Percentiles rank a stretch among this genome's conserved stretches.
Conservation (phyloP, 352 stramenopile species). For the Pseudoperonospora humuli region DNA sequence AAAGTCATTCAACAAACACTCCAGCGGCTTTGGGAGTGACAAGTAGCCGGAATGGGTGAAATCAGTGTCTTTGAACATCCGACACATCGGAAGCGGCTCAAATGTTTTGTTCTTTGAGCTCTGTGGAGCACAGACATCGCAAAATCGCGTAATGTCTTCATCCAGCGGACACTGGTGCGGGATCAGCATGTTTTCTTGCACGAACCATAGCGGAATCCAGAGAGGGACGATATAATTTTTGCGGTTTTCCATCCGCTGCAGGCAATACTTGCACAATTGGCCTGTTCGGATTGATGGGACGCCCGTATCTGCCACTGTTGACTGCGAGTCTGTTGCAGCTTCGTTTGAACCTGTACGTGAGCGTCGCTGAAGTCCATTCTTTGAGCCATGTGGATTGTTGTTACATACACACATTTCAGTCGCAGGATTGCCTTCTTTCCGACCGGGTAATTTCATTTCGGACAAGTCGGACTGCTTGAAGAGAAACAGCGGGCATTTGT, state of each 20-base stretch:
- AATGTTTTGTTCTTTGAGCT: conserved; percentile 45
- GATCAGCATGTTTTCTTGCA: conserved; percentile 73
- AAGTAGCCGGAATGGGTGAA: conserved; percentile 27
- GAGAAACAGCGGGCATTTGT: conserved; percentile 97
- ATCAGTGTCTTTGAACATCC: conserved; percentile 55
- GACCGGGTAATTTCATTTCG: conserved; percentile 47
- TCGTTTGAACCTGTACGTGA: conserved; percentile 43
- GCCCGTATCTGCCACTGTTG: conserved; percentile 21
- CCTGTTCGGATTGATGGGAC: conserved; percentile 32
- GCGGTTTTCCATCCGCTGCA: conserved; percentile 43
- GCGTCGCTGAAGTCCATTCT: conserved; percentile 28
- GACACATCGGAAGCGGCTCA: conserved; percentile 66
- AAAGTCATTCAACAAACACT: conserved; percentile 49
- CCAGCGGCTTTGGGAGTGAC: conserved; percentile 55
- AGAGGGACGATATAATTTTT: conserved; percentile 71
- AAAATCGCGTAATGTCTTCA: conserved; percentile 57
- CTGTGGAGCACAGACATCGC: conserved; percentile 49
- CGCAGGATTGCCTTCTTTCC: conserved; percentile 29
- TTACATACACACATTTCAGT: conserved; percentile 42
- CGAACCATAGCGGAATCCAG: conserved; percentile 79
- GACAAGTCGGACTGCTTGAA: conserved; percentile 82
- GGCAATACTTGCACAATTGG: conserved; percentile 60
- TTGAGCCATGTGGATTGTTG: conserved; percentile 24
- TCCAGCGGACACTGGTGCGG: conserved; percentile 59
- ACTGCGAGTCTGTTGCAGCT: conserved; percentile 31